A percentile compares a stretch with the other conserved stretches of the same genome.
These are phyloP conservation scores for Penicillium sclerotigenum DNA, from an alignment of 2,329 filamentous ascomycete genomes.

Conservation along the genomic window DNA sequence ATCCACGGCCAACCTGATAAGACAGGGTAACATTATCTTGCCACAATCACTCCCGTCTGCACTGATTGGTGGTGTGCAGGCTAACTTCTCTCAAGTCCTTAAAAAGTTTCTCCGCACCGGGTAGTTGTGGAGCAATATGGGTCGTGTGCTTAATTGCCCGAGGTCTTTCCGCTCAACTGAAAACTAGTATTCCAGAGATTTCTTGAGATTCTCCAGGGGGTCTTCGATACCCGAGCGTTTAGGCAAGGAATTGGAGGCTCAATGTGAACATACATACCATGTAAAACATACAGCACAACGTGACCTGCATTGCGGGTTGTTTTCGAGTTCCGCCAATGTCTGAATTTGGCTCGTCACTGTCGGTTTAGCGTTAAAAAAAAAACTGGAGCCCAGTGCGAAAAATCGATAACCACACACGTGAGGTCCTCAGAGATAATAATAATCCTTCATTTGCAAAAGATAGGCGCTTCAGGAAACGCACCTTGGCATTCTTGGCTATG, in stretches of 20 bases:
- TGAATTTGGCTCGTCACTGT: background rate
- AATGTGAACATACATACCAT: background rate
- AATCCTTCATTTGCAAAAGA: background rate
- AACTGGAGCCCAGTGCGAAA: background rate
- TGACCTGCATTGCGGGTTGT: background rate
- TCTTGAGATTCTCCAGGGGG: background rate
- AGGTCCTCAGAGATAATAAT: background rate
- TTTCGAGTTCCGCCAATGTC: background rate
- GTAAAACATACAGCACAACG: background rate
- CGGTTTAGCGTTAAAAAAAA: background rate
- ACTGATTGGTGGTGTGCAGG: conserved; percentile 8
- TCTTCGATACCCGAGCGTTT: background rate
- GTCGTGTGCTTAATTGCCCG: conserved; percentile 1
- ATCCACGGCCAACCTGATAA: conserved; percentile 5
- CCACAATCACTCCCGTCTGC: background rate
- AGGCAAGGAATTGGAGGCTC: background rate
- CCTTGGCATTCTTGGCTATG: background rate
- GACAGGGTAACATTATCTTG: conserved; percentile 3
- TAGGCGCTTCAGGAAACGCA: background rate
- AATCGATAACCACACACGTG: background rate
- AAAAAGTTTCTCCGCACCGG: conserved; percentile 2
- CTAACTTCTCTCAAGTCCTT: background rate
- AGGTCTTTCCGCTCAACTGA: background rate
- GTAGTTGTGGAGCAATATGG: background rate
- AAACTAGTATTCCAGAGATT: background rate